phyloP scores from a whole-genome alignment of 306 rosid genomes.

The Hippophae gyantsensis region DNA sequence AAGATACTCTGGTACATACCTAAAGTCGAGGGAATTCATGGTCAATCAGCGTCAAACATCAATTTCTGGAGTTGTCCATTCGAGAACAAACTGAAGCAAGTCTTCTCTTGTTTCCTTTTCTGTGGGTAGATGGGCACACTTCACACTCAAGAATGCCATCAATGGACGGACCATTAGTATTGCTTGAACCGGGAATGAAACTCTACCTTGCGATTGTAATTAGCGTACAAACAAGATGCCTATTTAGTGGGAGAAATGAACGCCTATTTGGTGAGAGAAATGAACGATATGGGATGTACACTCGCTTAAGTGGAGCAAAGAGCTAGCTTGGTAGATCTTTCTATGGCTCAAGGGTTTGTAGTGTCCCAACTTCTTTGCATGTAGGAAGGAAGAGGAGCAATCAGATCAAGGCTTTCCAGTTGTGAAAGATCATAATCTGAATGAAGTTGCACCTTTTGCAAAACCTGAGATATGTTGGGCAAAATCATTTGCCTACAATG shows the following conservation, averaged over 20 bases:
- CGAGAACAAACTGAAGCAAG: neutral
- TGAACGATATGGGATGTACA: too few species aligned
- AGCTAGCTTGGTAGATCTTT: neutral
- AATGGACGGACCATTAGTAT: neutral
- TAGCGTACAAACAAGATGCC: too few species aligned
- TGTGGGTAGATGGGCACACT: neutral
- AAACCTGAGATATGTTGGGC: constrained; percentile 58
- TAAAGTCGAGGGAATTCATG: neutral
- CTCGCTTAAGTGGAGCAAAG: neutral
- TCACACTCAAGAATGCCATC: neutral
- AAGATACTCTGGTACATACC: too few species aligned
- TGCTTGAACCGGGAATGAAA: neutral
- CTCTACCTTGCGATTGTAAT: neutral
- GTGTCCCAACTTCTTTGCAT: constrained; percentile 89
- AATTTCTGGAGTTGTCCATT: neutral
- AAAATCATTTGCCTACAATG: constrained; percentile 73
- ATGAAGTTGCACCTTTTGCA: constrained; percentile 39
- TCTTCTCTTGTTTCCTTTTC: neutral
- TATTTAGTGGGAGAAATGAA: too few species aligned
- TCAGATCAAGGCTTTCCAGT: constrained; percentile 49
- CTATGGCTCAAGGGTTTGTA: constrained; percentile 27
- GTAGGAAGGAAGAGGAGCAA: constrained; percentile 59
- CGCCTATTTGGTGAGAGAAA: too few species aligned
- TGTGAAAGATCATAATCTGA: constrained; percentile 43
- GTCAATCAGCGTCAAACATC: neutral